Evolutionary conservation across 495 filamentous ascomycete genomes (phyloP), one percentile per base, ranked within the genome.

Genomic region (Penicillium taxi): DNA sequence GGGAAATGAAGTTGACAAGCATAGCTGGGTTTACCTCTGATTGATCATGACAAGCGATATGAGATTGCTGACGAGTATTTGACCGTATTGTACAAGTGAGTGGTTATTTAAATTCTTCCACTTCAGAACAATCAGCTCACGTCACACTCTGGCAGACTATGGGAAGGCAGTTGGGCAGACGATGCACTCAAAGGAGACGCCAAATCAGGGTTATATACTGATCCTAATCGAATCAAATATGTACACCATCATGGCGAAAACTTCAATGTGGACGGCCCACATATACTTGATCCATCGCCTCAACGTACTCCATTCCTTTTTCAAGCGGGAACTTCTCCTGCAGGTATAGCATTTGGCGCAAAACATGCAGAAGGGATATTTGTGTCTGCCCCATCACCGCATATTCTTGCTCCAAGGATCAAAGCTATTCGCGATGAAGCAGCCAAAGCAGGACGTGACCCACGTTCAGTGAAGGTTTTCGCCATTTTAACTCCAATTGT

Each of bases 341-440:
- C 72, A 0, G 73, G 73, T 4, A 59, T 57, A 14, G 57, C 52
- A 3, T 77, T 77, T 39, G 72, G 69, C 0, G 64, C 70, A 0
- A 64, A 56, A 32, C 72, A 77, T 44, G 70, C 72, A 6, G 72
- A 77, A 46, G 72, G 57, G 3, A 70, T 78, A 32, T 76, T 76
- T 50, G 67, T 73, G 3, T 65, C 66, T 2, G 62, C 58, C 0
- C 60, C 66, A 18, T 39, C 27, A 15, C 37, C 37, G 6, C 37
- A 39, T 23, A 39, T 39, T 22, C 31, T 46, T 7, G 37, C 37
- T 9, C 32, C 32, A 18, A 26, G 28, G 6, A 32, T 46, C 18
- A 23, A 46, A 19, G 20, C 19, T 8, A 41, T 46, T 23, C 37
- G 37, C 32, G 26, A 32, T 9, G 37, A 42, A 28, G 44, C 39